Base-by-base conservation (phyloP, 202 grass and related monocot genomes). In the Schoenoplectus tabernaemontani region DNA sequence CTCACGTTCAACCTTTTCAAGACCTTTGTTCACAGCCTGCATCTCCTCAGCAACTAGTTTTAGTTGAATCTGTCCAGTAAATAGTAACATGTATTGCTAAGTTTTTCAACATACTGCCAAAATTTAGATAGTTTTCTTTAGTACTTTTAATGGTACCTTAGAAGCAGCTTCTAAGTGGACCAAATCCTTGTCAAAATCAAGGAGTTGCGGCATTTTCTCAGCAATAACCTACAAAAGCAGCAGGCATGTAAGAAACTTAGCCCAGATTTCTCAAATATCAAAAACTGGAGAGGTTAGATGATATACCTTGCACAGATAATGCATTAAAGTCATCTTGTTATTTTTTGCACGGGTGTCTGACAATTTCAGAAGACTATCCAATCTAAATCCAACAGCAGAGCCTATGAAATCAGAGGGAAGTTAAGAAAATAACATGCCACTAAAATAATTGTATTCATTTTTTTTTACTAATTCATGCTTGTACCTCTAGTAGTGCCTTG, bases 181-280 rank as follows among this genome's bases (percentile, higher is more conserved):
- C 79, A 97, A 88, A 57, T 97, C 95, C 84, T 94, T 94, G 83
- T 87, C 91, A 89, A 97, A 97, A 97, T 97, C 91, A 92, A 97
- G 89, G 68, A 97, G 86, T 77, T 97, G 84, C 39, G 91, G 89
- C 91, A 90, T 86, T 85, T 93, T 97, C 69, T 93, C 91, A 82
- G 87, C 86, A 82, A 97, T 87, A 85, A 97, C 89, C 95, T 97
- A 81, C 54, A 83, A 79, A 19, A 38, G 58, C 23, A 82, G 22
- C 68, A 72, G 83, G 48, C 81, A 41, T 22, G 44, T 76, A 76
- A 83, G 0, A 15, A 50, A 46, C 24, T 24, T 5, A 1, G n/a
- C 51, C 57, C 3, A 58, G 34, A 59, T 39, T 57, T 57, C 12
- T 62, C 11, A 22, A 23, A 66, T 22, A 66, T 43, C 47, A 84